Evolutionary conservation across 2,329 filamentous ascomycete species (phyloP).

Genomic region (Aspergillus brasiliensis): DNA sequence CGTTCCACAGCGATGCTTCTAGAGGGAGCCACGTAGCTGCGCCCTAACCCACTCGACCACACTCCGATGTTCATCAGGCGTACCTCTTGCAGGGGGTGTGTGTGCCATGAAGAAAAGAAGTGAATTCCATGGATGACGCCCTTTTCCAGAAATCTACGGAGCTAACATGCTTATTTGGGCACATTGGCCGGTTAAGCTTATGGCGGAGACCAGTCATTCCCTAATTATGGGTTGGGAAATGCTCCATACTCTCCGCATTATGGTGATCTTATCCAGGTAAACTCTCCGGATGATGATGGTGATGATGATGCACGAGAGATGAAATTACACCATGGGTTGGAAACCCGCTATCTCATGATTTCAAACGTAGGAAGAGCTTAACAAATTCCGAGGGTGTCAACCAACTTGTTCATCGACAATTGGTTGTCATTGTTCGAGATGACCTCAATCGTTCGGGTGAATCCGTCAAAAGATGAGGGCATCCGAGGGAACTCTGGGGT

Average conservation of each 20-base stretch:
- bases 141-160: constrained; percentile 3
- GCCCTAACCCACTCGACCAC: constrained; percentile 13
- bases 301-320: neutral
- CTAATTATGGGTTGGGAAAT: neutral
- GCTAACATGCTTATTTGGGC: constrained; percentile 1
- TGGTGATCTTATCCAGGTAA: neutral
- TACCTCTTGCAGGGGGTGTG: constrained; percentile 17
- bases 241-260: constrained; percentile 2
- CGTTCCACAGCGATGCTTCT: constrained; percentile 21
- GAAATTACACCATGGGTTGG: neutral
- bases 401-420: neutral
- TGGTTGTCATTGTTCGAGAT: constrained; percentile 3
- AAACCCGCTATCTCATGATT: constrained; percentile 5
- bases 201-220: neutral
- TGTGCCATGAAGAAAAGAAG: constrained; percentile 12
- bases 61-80: constrained; percentile 19
- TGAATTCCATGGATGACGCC: neutral
- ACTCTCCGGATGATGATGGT: neutral
- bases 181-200: constrained; percentile 8
- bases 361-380: neutral
- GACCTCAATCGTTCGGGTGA: neutral
- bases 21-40: constrained; percentile 27
- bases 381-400: neutral
- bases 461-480: neutral
- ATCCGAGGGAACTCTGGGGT: neutral